phyloP scores from a whole-genome alignment of 129 eudicot genomes.

The Helianthus annuus region DNA sequence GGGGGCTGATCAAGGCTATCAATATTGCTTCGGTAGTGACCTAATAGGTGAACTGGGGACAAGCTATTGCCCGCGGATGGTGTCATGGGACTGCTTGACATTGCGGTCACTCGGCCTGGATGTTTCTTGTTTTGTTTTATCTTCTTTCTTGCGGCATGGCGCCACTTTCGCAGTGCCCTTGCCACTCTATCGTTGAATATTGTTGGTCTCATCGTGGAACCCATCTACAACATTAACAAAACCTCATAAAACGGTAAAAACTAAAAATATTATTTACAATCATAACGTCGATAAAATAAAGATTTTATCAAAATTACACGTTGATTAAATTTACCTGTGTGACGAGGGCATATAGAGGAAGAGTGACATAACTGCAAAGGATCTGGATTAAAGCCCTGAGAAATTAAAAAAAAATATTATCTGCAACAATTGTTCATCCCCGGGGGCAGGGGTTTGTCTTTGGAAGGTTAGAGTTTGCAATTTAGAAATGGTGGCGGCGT shows the following conservation, averaged over 20 bases:
- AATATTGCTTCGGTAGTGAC: conserved; percentile 33
- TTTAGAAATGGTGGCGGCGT: too few relatives aligned
- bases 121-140: conserved; percentile 38
- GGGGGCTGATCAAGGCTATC: conserved; percentile 25
- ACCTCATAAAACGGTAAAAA: neutral
- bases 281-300: too few relatives aligned
- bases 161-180: conserved; percentile 46
- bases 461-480: too few relatives aligned
- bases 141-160: conserved; percentile 48
- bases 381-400: conserved; percentile 52
- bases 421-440: too few relatives aligned
- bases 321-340: conserved; percentile 53
- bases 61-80: conserved; percentile 25
- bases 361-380: conserved; percentile 73
- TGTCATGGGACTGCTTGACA: conserved; percentile 41
- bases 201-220: conserved; percentile 60
- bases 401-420: neutral
- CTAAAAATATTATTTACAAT: neutral
- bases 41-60: conserved; percentile 56
- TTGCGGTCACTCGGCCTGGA: conserved; percentile 22
- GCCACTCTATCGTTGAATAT: conserved; percentile 59
- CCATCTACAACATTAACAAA: conserved; percentile 45
- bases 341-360: conserved; percentile 70
- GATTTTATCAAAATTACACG: neutral
- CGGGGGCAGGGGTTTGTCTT: too few relatives aligned